These are phyloP conservation scores for Suhomyces canberraensis DNA, from an alignment of 805 yeast species.

Conservation along the genomic window DNA sequence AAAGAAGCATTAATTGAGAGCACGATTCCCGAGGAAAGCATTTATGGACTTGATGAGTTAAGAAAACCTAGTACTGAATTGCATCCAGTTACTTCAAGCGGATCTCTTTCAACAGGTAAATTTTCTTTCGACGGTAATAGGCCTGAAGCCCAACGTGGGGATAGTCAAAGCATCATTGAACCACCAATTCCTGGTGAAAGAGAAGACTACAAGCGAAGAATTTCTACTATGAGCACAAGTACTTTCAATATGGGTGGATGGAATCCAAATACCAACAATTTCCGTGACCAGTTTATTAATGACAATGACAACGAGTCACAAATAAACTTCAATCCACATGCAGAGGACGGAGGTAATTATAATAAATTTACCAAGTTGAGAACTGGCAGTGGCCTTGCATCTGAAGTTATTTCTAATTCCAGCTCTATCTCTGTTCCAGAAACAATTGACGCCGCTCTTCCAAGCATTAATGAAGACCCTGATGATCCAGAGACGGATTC, in stretches of 20 bases:
- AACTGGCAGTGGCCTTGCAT: slow-evolving; percentile 15
- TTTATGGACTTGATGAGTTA: background rate
- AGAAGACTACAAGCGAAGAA: slow-evolving; percentile 19
- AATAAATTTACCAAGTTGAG: slow-evolving; percentile 31
- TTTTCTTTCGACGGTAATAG: slow-evolving; percentile 13
- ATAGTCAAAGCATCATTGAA: background rate
- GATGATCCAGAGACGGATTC: slow-evolving; percentile 16
- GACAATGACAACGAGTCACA: slow-evolving; percentile 39
- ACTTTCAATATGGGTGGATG: slow-evolving; percentile 51
- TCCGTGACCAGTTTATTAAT: slow-evolving; percentile 47
- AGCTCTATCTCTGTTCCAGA: slow-evolving; percentile 39
- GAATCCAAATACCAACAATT: slow-evolving; percentile 55
- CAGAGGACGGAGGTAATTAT: slow-evolving; percentile 21
- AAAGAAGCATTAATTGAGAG: background rate
- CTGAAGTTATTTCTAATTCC: slow-evolving; percentile 16
- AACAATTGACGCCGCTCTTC: slow-evolving; percentile 36
- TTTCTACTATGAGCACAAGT: slow-evolving; percentile 28
- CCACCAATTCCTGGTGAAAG: background rate
- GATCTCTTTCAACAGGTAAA: slow-evolving; percentile 17
- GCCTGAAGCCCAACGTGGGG: slow-evolving; percentile 1
- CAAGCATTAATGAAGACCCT: slow-evolving; percentile 34
- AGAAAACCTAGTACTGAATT: slow-evolving; percentile 6
- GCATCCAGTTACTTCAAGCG: slow-evolving; percentile 11
- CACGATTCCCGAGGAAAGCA: background rate
- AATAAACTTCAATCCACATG: slow-evolving; percentile 24